phyloP scores from a whole-genome alignment of 164 flowering plant species.

The Tetracentron sinense region DNA sequence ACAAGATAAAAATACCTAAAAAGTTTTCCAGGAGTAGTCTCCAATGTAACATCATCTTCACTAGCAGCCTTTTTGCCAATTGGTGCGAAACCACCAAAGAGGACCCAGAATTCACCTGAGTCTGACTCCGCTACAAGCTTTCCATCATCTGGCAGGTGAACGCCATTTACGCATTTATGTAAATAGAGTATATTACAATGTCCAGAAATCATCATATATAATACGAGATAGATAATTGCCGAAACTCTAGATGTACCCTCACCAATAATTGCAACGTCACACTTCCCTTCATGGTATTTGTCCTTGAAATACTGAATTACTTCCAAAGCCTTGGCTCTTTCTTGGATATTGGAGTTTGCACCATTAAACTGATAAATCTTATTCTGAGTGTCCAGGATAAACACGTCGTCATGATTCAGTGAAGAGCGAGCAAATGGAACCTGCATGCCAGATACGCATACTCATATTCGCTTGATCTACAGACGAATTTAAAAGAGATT shows the following conservation, averaged over 20 bases:
- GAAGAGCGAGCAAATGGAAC: constrained; percentile 94
- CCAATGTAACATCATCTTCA: constrained; percentile 89
- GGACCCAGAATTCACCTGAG: constrained; percentile 98
- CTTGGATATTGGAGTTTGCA: constrained; percentile 96
- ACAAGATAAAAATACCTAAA: constrained; percentile 50
- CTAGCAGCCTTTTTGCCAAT: constrained; percentile 73
- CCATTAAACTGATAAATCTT: constrained; percentile 99
- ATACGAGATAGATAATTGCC: too few species aligned
- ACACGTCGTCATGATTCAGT: constrained; percentile 97
- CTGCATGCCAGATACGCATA: constrained; percentile 39
- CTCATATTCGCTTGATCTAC: constrained; percentile 12
- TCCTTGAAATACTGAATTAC: constrained; percentile 93
- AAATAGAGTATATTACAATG: too few species aligned
- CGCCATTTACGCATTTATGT: constrained; percentile 7
- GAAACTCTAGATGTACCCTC: too few species aligned
- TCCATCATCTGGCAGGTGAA: constrained; percentile 78
- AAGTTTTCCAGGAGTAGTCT: constrained; percentile 71
- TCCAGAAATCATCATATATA: too few species aligned
- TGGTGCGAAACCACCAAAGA: constrained; percentile 99
- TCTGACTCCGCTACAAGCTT: constrained; percentile 88
- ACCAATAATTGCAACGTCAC: constrained; percentile 97
- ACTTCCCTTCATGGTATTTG: constrained; percentile 83
- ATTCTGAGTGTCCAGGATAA: constrained; percentile 78
- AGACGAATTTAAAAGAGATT: background rate
- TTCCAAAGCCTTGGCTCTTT: constrained; percentile 97